Base-by-base conservation (phyloP, 129 eudicot genomes). In the Pseudognaphalium luteoalbum region DNA sequence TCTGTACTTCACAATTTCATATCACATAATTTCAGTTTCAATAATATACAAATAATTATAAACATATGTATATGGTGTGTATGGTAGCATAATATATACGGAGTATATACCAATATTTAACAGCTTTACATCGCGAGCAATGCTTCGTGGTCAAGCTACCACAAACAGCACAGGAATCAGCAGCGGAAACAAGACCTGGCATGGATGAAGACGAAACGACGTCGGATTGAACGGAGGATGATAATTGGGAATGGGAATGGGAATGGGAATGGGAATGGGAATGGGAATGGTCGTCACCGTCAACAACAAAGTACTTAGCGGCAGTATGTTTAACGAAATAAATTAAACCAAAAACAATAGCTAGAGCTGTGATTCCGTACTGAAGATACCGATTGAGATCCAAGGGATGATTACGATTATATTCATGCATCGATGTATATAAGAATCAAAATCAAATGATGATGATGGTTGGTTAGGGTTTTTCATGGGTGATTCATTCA, bases 91-190 rank as follows among this genome's bases (percentile, higher is more conserved):
- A 16, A 14, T n/a, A 41, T 72, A 57, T 72, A 25, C n/a, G n/a
- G n/a, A n/a, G n/a, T 25, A 0, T 25, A 10, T 85, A 92, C 98
- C 98, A 92, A 68, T 92, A 92, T 76, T 80, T 84, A 68, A 81
- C 91, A 56, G 65, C 68, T 82, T 92, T 92, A 81, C 98, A 92
- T 30, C 86, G 78, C 25, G 98, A 61, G 74, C 98, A 92, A 0
- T 81, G 81, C 71, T 88, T 89, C 47, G 65, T 81, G 12, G 91
- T 83, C 50, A n/a, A 41, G n/a, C 77, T 80, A 17, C 90, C 85
- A 75, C 98, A 92, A 0, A 89, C 91, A 42, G 66, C 89, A 64
- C 98, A 93, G 14, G 79, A n/a, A 33, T 84, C 86, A 50, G 67
- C 8, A 6, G 19, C 35, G 2, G 54, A 62, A 3, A 70, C 72